These are phyloP conservation scores for Cyberlindnera meyerae DNA, from an alignment of 805 yeast species.

Conservation along the genomic window DNA sequence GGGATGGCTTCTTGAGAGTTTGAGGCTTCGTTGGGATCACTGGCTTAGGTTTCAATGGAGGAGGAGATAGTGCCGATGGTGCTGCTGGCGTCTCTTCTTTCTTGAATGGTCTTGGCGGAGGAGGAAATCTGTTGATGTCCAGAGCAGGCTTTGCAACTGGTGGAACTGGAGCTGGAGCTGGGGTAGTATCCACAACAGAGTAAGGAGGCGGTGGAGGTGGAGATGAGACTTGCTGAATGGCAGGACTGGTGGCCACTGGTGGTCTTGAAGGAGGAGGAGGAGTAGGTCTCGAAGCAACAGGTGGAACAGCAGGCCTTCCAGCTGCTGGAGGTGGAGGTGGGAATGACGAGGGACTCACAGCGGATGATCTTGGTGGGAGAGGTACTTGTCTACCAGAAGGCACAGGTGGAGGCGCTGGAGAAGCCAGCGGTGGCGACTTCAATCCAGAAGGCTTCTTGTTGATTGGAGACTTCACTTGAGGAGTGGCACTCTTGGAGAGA, in stretches of 20 bases:
- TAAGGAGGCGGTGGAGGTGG: constrained; percentile 14
- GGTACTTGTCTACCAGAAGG: constrained; percentile 16
- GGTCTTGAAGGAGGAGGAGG: background rate
- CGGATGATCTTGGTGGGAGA: constrained; percentile 2
- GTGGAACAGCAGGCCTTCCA: constrained; percentile 2
- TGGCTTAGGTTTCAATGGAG: constrained; percentile 3
- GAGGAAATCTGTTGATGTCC: constrained; percentile 12
- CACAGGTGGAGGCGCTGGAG: background rate
- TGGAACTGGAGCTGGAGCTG: constrained; percentile 1
- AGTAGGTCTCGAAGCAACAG: constrained; percentile 4
- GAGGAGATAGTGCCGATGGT: background rate
- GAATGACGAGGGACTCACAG: constrained; percentile 9
- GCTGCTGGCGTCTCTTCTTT: constrained; percentile 5
- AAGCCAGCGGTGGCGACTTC: background rate
- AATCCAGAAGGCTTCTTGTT: background rate
- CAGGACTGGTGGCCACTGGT: background rate
- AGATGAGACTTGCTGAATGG: too few relatives aligned
- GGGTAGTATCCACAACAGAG: background rate
- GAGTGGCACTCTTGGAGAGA: background rate
- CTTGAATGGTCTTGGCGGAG: constrained; percentile 24
- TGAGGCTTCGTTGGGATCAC: background rate
- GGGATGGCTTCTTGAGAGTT: too few relatives aligned
- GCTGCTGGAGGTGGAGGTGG: constrained; percentile 27
- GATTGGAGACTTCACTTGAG: background rate
- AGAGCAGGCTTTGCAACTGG: constrained; percentile 6